phyloP scores from a whole-genome alignment of 768 basidiomycete genomes.

The Tulasnella sp. region DNA sequence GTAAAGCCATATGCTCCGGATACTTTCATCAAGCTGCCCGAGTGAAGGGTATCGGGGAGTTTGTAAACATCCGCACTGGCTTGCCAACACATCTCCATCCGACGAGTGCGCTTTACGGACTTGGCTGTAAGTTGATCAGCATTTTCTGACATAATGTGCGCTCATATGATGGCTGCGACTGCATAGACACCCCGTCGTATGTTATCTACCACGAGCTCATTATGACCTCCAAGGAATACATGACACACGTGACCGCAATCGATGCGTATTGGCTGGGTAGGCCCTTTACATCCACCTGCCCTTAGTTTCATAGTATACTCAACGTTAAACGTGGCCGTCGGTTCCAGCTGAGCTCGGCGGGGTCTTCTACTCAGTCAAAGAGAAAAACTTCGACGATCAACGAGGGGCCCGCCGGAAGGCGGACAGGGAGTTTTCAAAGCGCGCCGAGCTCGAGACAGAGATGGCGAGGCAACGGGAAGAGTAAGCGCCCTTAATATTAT shows the following conservation, averaged over 20 bases:
- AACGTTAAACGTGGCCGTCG: too few relatives aligned
- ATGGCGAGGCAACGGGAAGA: slow-evolving; percentile 72
- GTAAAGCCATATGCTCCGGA: slow-evolving; percentile 94
- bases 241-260: slow-evolving; percentile 98
- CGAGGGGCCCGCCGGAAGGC: slow-evolving; percentile 57
- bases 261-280: slow-evolving; percentile 95
- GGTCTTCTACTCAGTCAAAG: slow-evolving; percentile 94
- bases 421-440: slow-evolving; percentile 84
- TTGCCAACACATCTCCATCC: slow-evolving; percentile 94
- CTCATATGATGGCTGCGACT: slow-evolving; percentile 10
- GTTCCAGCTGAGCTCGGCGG: slow-evolving; percentile 94
- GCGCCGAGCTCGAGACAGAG: slow-evolving; percentile 83
- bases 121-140: slow-evolving; percentile 60
- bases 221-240: slow-evolving; percentile 91
- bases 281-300: slow-evolving; percentile 19
- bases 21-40: slow-evolving; percentile 99
- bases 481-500: slow-evolving; percentile 31
- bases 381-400: slow-evolving; percentile 92
- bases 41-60: slow-evolving; percentile 98
- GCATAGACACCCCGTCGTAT: slow-evolving; percentile 83
- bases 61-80: slow-evolving; percentile 90
- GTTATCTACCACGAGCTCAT: slow-evolving; percentile 96
- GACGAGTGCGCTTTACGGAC: slow-evolving; percentile 89
- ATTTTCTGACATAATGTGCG: background rate
- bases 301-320: too few relatives aligned